Evolutionary conservation across 768 basidiomycete species (phyloP), one percentile per base, ranked within the genome.

Genomic region (Grammothele lineata): DNA sequence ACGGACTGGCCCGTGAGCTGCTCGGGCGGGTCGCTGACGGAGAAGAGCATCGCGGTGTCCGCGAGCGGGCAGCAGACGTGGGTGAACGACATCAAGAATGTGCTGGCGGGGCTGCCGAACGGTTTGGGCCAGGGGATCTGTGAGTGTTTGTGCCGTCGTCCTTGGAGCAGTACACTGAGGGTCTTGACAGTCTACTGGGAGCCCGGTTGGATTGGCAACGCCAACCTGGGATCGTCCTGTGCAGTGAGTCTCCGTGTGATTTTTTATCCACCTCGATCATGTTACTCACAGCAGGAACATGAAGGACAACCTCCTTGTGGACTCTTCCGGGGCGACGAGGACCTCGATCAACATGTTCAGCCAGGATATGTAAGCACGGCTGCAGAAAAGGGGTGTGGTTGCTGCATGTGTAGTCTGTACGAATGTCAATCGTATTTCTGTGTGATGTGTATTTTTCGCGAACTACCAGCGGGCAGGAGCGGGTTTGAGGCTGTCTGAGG

Each of bases 121-220:
- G 62, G 65, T 8, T 45, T 44, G 23, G 65, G 63, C 4, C 66
- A 75, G n/a, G 74, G 75, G 9, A 71, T 76, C 7, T 75, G 71
- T 61, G 26, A 23, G 59, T 53, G 7, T 27, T 22, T 22, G 17
- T n/a, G 26, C 21, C 14, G 2, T 10, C 17, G 5, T 10, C 21
- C 8, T 5, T 18, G 17, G 23, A 19, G 2, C 23, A 2, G 23
- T 22, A 38, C 32, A 6, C 14, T 30, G 27, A 19, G 8, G 22
- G 10, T 21, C 30, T 21, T 47, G 21, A 44, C 42, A 17, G 70
- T 76, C n/a, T 82, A 83, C 57, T 84, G 81, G 81, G 80, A 84
- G 54, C 81, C 81, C 18, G 79, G 70, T 37, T 84, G 81, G 81
- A 68, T 82, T 39, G 79, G 78, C 3, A 80, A 71, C 49, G 79